Evolutionary conservation across 2,329 filamentous ascomycete species (phyloP).

Genomic region (Alternaria sp.): DNA sequence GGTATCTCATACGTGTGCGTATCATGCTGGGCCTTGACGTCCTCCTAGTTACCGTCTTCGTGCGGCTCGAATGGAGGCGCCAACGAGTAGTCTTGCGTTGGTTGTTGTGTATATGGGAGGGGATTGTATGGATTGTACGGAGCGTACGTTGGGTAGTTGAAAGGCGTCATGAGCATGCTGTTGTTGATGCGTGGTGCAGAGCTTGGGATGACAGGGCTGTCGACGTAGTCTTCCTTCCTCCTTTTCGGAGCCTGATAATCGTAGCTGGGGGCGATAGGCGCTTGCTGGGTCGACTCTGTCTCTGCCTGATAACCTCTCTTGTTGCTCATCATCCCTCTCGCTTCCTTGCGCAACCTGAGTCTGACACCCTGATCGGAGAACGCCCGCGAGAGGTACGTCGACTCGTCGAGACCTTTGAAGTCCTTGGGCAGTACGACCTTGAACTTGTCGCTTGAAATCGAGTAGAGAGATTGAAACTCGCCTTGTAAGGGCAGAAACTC

Average conservation of each 20-base stretch:
- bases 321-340: slow-evolving; percentile 57
- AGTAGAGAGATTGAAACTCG: slow-evolving; percentile 59
- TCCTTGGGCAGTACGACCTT: slow-evolving; percentile 69
- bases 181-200: not conserved
- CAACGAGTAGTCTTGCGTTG: not conserved
- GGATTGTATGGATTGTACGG: not conserved
- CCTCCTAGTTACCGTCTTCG: not conserved
- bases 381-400: slow-evolving; percentile 79
- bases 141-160: not conserved
- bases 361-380: slow-evolving; percentile 90
- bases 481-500: slow-evolving; percentile 49
- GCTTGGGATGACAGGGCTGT: not conserved
- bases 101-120: not conserved
- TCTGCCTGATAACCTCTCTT: slow-evolving; percentile 34
- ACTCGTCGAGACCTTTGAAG: slow-evolving; percentile 82
- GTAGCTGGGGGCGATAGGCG: not conserved
- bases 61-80: not conserved
- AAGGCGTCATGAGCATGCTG: not conserved
- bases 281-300: not conserved
- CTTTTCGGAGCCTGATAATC: not conserved
- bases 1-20: not conserved
- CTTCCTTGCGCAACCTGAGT: slow-evolving; percentile 82
- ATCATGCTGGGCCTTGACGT: not conserved
- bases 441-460: slow-evolving; percentile 71
- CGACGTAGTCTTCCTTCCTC: not conserved